A percentile compares a stretch with the other conserved stretches of the same genome.
Evolutionary conservation across 73 alveolate species (phyloP).

Genomic region (Symbiodinium natans): DNA sequence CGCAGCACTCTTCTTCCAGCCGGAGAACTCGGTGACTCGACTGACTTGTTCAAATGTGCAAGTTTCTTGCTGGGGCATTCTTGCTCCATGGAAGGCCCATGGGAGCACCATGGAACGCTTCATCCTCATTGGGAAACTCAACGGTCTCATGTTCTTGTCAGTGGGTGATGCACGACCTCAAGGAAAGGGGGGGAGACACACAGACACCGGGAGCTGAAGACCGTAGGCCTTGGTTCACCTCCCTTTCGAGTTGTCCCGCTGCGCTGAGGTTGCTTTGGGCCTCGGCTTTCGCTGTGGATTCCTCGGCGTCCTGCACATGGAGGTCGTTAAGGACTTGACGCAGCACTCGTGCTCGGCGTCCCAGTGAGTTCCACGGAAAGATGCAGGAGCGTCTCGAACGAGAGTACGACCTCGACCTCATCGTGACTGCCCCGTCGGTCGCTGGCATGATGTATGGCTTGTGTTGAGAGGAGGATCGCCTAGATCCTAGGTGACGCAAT

Average conservation of each 20-base stretch:
- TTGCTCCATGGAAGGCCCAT: no score
- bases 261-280: conserved; percentile 66
- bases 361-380: conserved; percentile 93
- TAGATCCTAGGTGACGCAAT: no score
- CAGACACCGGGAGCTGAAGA: no score
- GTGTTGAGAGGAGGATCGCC: no score
- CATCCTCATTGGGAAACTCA: no score
- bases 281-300: conserved; percentile 97
- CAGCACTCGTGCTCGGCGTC: not conserved
- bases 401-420: conserved; percentile 95
- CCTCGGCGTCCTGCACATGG: conserved; percentile 96
- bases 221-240: no score
- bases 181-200: no score
- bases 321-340: conserved; percentile 84
- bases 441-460: not conserved
- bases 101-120: no score
- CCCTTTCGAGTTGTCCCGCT: no score
- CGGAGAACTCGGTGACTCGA: conserved; percentile 95
- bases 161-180: no score
- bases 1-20: conserved; percentile 94
- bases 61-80: no score
- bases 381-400: conserved; percentile 95
- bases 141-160: no score
- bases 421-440: conserved; percentile 96
- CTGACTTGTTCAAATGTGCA: not conserved